These are phyloP conservation scores for Solanum habrochaites DNA, from an alignment of 257 asterid species.

Conservation along the genomic window DNA sequence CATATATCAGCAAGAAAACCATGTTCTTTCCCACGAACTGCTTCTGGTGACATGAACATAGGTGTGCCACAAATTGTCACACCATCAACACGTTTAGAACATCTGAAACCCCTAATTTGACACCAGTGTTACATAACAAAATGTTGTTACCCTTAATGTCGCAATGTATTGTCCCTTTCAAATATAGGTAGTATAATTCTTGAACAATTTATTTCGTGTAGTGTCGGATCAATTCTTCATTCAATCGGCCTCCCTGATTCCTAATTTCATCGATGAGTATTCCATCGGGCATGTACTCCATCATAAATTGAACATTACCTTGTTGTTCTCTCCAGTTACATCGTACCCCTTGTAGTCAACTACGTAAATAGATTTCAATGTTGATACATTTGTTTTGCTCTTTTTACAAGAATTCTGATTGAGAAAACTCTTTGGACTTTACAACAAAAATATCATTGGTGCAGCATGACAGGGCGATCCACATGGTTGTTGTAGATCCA, in stretches of 20 bases:
- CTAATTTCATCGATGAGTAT: constrained; percentile 20
- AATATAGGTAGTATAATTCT: constrained; percentile 53
- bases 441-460: constrained; percentile 38
- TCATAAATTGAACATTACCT: constrained; percentile 28
- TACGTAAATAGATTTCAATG: constrained; percentile 20
- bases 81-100: constrained; percentile 25
- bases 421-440: constrained; percentile 39
- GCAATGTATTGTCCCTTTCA: constrained; percentile 60
- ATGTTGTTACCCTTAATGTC: constrained; percentile 70
- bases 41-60: constrained; percentile 77
- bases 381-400: constrained; percentile 36
- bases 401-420: constrained; percentile 25
- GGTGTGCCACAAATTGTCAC: constrained; percentile 47
- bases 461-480: constrained; percentile 17
- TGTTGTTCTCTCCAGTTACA: constrained; percentile 22
- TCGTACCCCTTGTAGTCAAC: constrained; percentile 45
- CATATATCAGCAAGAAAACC: constrained; percentile 59
- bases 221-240: constrained; percentile 21
- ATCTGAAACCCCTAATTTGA: constrained; percentile 64
- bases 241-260: constrained; percentile 17
- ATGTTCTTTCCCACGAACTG: constrained; percentile 54
- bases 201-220: constrained; percentile 26
- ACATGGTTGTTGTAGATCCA: constrained; percentile 59
- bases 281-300: constrained; percentile 48
- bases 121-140: constrained; percentile 17